A percentile compares a stretch with the other conserved stretches of the same genome.
phyloP scores from a whole-genome alignment of 768 basidiomycete species.

The Amanita brunnescens region DNA sequence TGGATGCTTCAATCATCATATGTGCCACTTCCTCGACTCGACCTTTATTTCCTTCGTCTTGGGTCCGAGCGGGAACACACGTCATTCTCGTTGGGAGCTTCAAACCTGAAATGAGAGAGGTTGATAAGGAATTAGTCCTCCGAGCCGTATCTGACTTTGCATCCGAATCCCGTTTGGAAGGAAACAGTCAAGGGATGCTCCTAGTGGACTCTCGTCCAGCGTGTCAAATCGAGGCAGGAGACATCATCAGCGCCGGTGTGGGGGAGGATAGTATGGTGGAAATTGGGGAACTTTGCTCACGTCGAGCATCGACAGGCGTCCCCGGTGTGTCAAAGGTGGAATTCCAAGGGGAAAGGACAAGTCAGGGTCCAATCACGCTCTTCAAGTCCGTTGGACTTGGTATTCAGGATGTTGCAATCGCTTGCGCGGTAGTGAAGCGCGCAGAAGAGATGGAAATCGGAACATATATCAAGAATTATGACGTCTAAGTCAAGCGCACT shows the following conservation, averaged over 20 bases:
- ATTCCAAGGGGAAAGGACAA: not conserved
- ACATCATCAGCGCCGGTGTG: constrained; percentile 54
- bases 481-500: constrained; percentile 17
- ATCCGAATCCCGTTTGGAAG: not conserved
- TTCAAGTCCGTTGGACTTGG: constrained; percentile 89
- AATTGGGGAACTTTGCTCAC: constrained; percentile 51
- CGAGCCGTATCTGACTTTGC: constrained; percentile 28
- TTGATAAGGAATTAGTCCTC: constrained; percentile 47
- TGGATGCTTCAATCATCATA: constrained; percentile 49
- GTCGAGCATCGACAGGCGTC: not conserved
- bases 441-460: constrained; percentile 50
- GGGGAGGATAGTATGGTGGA: constrained; percentile 41
- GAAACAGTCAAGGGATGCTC: constrained; percentile 25
- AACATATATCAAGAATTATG: constrained; percentile 37
- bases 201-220: constrained; percentile 71
- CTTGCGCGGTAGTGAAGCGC: constrained; percentile 52
- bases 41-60: constrained; percentile 63
- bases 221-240: constrained; percentile 73
- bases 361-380: constrained; percentile 51
- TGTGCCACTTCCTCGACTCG: constrained; percentile 65
- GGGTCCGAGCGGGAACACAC: constrained; percentile 56
- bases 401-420: constrained; percentile 82
- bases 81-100: constrained; percentile 78
- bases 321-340: not conserved
- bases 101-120: constrained; percentile 73